Percentiles rank a stretch among this genome's conserved stretches.
Evolutionary conservation across 306 rosid genomes (phyloP).

Genomic region (Sicyos baderoa): DNA sequence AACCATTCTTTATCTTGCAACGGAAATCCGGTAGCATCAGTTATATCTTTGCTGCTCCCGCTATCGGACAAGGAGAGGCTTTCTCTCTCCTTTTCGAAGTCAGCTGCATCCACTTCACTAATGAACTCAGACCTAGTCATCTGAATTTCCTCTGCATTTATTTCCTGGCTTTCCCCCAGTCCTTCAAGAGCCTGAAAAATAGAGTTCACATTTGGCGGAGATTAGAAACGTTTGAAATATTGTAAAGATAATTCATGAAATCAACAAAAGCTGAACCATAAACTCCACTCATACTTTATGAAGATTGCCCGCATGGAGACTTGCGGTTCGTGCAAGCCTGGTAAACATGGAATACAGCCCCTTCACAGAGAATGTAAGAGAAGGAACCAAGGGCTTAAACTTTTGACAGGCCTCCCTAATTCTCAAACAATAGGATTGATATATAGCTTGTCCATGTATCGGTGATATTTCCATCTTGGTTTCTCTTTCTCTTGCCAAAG

Average conservation of each 20-base stretch:
- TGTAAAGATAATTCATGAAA: neutral
- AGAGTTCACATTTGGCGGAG: slow-evolving; percentile 19
- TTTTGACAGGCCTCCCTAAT: slow-evolving; percentile 71
- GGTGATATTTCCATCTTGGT: slow-evolving; percentile 70
- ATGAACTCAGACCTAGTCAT: slow-evolving; percentile 51
- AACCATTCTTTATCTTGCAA: slow-evolving; percentile 78
- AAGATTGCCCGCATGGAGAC: slow-evolving; percentile 91
- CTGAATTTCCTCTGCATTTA: slow-evolving; percentile 58
- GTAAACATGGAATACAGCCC: slow-evolving; percentile 78
- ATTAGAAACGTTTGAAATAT: slow-evolving; percentile 19
- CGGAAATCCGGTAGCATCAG: slow-evolving; percentile 41
- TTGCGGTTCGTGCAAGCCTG: slow-evolving; percentile 83
- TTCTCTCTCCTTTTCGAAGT: slow-evolving; percentile 54
- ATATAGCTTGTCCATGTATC: slow-evolving; percentile 93
- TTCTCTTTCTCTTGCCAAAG: slow-evolving; percentile 66
- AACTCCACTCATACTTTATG: slow-evolving; percentile 60
- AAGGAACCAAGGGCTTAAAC: slow-evolving; percentile 66
- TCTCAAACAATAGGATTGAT: slow-evolving; percentile 73
- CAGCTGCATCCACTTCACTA: slow-evolving; percentile 50
- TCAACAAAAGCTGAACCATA: slow-evolving; percentile 22
- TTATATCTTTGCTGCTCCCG: slow-evolving; percentile 44
- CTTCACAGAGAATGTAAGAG: slow-evolving; percentile 65
- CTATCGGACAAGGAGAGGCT: slow-evolving; percentile 41
- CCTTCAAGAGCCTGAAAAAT: slow-evolving; percentile 88
- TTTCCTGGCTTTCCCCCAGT: slow-evolving; percentile 86